A percentile compares a stretch with the other conserved stretches of the same genome.
These are phyloP conservation scores for Mycosphaerella sp. DNA, from an alignment of 2,329 filamentous ascomycete species.

Conservation along the genomic window DNA sequence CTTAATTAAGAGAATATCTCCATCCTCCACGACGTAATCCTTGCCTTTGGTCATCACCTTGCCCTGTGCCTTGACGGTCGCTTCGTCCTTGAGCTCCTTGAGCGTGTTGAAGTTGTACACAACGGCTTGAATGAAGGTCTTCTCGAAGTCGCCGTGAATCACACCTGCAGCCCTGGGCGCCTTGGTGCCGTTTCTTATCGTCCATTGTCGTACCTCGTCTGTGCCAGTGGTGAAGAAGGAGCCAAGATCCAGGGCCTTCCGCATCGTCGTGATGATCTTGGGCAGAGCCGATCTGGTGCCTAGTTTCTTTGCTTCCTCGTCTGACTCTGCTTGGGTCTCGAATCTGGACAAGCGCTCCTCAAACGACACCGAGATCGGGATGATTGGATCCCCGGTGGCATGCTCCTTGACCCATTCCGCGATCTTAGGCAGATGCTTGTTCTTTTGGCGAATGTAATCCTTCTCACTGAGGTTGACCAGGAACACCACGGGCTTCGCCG, in stretches of 20 bases:
- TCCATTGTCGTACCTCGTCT: constrained; percentile 98
- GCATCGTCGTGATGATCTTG: constrained; percentile 90
- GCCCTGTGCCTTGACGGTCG: constrained; percentile 82
- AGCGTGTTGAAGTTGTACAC: constrained; percentile 83
- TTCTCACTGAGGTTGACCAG: constrained; percentile 95
- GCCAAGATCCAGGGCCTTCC: constrained; percentile 79
- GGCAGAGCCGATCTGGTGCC: constrained; percentile 82
- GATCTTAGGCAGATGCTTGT: constrained; percentile 93
- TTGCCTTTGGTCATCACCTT: constrained; percentile 99
- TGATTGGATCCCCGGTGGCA: constrained; percentile 78
- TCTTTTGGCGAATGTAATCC: constrained; percentile 98
- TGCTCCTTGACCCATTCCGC: constrained; percentile 94
- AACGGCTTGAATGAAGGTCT: constrained; percentile 96
- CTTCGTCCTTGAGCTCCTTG: constrained; percentile 83
- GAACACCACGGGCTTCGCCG: constrained; percentile 95
- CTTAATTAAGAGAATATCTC: constrained; percentile 82
- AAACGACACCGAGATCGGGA: constrained; percentile 86
- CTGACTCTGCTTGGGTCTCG: constrained; percentile 67
- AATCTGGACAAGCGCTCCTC: constrained; percentile 86
- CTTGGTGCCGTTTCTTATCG: constrained; percentile 90
- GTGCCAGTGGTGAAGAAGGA: constrained; percentile 96
- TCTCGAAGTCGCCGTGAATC: constrained; percentile 97
- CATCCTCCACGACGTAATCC: constrained; percentile 85
- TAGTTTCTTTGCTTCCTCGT: constrained; percentile 82
- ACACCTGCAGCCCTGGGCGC: constrained; percentile 97